Base-by-base conservation (phyloP, 805 yeast species). In the Candida alai region DNA sequence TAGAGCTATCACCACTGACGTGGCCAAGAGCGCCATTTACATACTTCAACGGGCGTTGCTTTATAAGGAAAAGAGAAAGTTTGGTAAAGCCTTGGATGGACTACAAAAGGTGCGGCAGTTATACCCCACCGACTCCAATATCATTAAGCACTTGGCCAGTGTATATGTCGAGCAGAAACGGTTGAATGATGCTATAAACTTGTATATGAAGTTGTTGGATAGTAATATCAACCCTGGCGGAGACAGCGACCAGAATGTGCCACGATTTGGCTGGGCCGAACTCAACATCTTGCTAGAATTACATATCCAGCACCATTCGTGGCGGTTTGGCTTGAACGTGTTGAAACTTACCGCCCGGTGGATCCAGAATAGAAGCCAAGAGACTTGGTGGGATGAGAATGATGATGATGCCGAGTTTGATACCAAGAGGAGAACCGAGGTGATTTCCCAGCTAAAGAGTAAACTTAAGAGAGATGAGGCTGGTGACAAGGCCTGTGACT, bases 391-490 rank as follows among this genome's bases (percentile, higher is more conserved):
- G 90, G 78, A 77, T 42, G 80, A 75, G 6, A 45, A 48, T 4
- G 62, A 60, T 11, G 80, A 79, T 42, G 97, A 90, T 54, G 62
- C 84, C 0, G 97, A 90, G 56, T 90, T 82, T 59, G 97, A 90
- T 54, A 74, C 68, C 16, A 69, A 94, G 50, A 62, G 94, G 42
- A 62, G 90, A 41, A 57, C 61, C 23, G 72, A 39, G 16, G 30
- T 41, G 4, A 17, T 55, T 4, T 42, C 42, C 5, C 32, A 36
- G 43, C 59, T 23, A 68, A 16, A 21, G 11, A n/a, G n/a, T n/a
- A 36, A 31, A 15, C 37, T 34, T 2, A 29, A 24, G 4, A 11
- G 12, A 4, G 24, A 20, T 29, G 35, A 42, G 23, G 50, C 54
- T 10, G 40, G 38, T 40, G 38, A 39, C 20, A 51, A 49, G 27